Conservation (phyloP, 2,329 filamentous ascomycete species). For the Periconia macrospinosa region DNA sequence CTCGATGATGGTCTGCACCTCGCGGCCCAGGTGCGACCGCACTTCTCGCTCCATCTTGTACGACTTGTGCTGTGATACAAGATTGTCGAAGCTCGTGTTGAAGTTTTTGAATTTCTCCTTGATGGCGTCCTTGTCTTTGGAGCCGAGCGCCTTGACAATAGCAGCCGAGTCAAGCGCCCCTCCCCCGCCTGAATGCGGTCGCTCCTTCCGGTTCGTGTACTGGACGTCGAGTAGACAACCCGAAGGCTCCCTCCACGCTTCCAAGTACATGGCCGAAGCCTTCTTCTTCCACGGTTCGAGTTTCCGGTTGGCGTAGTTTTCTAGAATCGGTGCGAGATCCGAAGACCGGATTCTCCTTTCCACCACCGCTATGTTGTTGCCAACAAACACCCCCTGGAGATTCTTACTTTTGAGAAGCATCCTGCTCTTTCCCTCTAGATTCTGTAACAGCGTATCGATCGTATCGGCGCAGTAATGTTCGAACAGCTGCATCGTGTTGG, state of each 20-base stretch:
- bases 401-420: slow-evolving; percentile 72
- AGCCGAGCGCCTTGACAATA: slow-evolving; percentile 79
- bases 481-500: slow-evolving; percentile 85
- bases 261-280: slow-evolving; percentile 77
- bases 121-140: slow-evolving; percentile 93
- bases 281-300: slow-evolving; percentile 88
- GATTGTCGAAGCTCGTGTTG: slow-evolving; percentile 86
- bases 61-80: slow-evolving; percentile 78
- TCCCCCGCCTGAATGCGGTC: slow-evolving; percentile 64
- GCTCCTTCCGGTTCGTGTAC: slow-evolving; percentile 75
- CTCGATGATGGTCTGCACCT: slow-evolving; percentile 89
- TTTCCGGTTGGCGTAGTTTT: slow-evolving; percentile 59
- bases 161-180: slow-evolving; percentile 70
- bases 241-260: slow-evolving; percentile 86
- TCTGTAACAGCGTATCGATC: slow-evolving; percentile 75
- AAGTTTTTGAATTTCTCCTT: slow-evolving; percentile 95
- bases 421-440: slow-evolving; percentile 75
- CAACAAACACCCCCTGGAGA: slow-evolving; percentile 83
- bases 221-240: slow-evolving; percentile 84
- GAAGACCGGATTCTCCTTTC: slow-evolving; percentile 83
- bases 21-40: slow-evolving; percentile 73
- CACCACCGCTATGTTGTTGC: slow-evolving; percentile 82
- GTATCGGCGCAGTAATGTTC: slow-evolving; percentile 88
- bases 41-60: slow-evolving; percentile 93
- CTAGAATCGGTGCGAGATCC: slow-evolving; percentile 73